These are phyloP conservation scores for Ceratobasidium sp. DNA, from an alignment of 1,284 basidiomycete species.

Conservation along the genomic window DNA sequence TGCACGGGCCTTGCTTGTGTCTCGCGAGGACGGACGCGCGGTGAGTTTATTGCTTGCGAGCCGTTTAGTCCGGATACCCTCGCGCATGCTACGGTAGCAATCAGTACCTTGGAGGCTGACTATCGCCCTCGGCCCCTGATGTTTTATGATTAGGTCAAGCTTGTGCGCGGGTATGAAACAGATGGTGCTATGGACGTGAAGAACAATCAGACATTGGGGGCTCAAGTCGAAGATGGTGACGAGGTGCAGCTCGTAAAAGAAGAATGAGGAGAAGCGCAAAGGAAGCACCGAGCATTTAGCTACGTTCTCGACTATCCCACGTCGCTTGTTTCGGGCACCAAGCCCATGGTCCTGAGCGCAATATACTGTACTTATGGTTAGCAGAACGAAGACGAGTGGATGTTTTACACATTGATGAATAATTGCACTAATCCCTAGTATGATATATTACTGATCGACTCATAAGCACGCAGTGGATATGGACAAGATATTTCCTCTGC, in stretches of 20 bases:
- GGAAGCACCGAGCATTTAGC: constrained; percentile 15
- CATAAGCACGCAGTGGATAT: no score
- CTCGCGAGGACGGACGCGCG: constrained; percentile 46
- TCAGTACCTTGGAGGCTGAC: background rate
- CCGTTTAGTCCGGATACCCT: background rate
- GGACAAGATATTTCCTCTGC: no score
- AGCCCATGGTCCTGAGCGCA: constrained; percentile 7
- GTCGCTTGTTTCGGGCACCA: constrained; percentile 1
- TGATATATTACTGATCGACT: no score
- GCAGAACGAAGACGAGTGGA: no score
- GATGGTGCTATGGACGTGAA: constrained; percentile 28
- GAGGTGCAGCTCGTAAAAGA: constrained; percentile 38
- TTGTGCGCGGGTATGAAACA: constrained; percentile 39
- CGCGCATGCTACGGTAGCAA: background rate
- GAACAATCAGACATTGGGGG: constrained; percentile 40
- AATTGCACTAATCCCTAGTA: no score
- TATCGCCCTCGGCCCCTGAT: constrained; percentile 16
- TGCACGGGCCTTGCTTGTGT: constrained; percentile 51
- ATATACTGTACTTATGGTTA: constrained; percentile 1
- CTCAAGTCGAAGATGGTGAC: constrained; percentile 45
- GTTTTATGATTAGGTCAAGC: constrained; percentile 27
- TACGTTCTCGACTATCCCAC: constrained; percentile 7
- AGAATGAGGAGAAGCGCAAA: constrained; percentile 8
- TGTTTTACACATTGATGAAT: no score
- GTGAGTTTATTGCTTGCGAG: constrained; percentile 37